Base-by-base conservation (phyloP, 1,284 basidiomycete species). In the Leccinum glutinopallens region DNA sequence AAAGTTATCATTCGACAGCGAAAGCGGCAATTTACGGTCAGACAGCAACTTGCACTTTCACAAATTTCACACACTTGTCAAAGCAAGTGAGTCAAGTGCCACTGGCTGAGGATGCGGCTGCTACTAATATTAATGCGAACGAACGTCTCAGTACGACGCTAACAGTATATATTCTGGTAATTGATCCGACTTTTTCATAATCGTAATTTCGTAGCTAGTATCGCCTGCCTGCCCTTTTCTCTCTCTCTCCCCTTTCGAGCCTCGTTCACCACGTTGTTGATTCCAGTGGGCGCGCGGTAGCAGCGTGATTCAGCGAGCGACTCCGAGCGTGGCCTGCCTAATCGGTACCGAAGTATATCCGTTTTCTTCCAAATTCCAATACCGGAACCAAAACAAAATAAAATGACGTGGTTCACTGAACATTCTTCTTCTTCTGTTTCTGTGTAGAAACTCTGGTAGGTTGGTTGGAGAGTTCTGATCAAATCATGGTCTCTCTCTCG, bases 301-400 rank as follows among this genome's bases (percentile, higher is more conserved):
- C 46, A 51, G 19, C 53, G 25, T 32, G 53, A 54, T 29, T 54
- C 53, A 54, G 53, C 25, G 53, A 32, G 53, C 53, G 53, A 54
- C 46, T 22, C 46, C 6, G 46, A 51, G 46, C 46, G 46, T 51
- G 46, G 46, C 46, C 19, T 51, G 19, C 46, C 46, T 51, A 51
- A 51, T 51, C 46, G 46, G 46, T 51, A 51, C 46, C 46, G 46
- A 51, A 51, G 46, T 32, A 32, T n/a, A 8, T 29, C 29, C 15
- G 53, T 25, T 25, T 32, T 54, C 53, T 32, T 33, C 54, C 54
- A 17, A 55, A 55, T 29, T 55, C 54, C 54, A 33, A 55, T 33
- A 55, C 32, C 54, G 25, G 32, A 55, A 55, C n/a, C 32, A 15
- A 53, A 53, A 41, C 6, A 41, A 39, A 51, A 51, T 7, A 25